Conservation (phyloP, 78 protist genomes). For the Protostelium mycophagum region DNA sequence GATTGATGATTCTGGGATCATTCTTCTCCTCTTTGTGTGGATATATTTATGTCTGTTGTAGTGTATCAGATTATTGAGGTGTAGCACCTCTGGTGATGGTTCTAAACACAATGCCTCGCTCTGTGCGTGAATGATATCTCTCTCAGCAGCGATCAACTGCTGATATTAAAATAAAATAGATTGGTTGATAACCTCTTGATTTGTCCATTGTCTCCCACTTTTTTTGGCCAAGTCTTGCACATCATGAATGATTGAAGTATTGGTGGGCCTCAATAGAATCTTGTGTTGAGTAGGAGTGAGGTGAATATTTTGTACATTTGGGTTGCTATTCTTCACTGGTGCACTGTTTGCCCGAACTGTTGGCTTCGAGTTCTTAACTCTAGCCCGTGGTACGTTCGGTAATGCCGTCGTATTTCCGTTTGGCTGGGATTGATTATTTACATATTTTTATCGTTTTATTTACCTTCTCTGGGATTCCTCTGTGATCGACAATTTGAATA, state of each 20-base stretch:
- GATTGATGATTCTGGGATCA: not conserved
- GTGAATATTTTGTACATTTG: not conserved
- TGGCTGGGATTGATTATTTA: not conserved
- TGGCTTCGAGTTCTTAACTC: not conserved
- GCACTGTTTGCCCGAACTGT: not conserved
- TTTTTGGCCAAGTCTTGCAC: not conserved
- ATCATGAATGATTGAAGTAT: not conserved
- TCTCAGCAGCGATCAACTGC: not conserved
- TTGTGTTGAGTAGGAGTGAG: not conserved
- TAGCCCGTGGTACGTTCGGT: not conserved
- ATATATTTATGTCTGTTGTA: not conserved
- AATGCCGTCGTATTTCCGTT: not conserved
- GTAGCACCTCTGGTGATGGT: not conserved
- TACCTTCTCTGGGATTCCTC: not conserved
- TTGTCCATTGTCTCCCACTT: not conserved
- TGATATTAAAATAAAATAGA: too few relatives aligned
- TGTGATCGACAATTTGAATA: not conserved
- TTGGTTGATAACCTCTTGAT: not conserved
- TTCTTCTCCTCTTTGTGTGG: not conserved
- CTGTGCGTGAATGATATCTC: not conserved
- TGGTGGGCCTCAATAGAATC: not conserved
- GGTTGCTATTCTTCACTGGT: not conserved
- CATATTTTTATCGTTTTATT: not conserved
- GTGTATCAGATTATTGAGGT: not conserved
- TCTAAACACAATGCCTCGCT: not conserved